Base-by-base conservation (phyloP, 208 protist genomes). In the Polymyxa betae region DNA sequence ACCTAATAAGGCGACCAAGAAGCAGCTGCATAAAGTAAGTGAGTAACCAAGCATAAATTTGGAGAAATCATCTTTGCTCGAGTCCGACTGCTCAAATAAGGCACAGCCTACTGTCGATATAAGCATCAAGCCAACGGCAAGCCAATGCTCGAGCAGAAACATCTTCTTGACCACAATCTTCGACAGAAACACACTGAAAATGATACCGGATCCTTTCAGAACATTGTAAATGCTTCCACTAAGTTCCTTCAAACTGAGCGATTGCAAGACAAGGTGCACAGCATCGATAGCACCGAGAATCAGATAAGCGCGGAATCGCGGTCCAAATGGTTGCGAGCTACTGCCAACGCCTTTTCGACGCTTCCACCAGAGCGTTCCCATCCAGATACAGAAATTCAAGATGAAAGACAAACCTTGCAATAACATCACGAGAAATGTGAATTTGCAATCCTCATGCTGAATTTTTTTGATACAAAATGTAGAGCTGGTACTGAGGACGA, bases 101-200 rank as follows among this genome's bases (percentile, higher is more conserved):
- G 72, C n/a, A 12, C 5, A 5, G 10, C 16, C 5, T 35, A 82
- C 40, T 35, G 72, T 82, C 10, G 72, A 82, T 82, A 35, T 43
- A n/a, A 82, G 5, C 72, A 82, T 82, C 16, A 82, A 20, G 16
- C 5, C 12, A 12, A 82, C 72, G 16, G 35, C 40, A 20, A 82
- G 5, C 72, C 72, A 82, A n/a, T 82, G 72, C n/a, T 82, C 10
- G 5, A 82, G 35, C 5, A 82, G 72, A n/a, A 82, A 43, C 72
- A 82, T n/a, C 72, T 82, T 82, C 72, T 82, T 82, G 16, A 82
- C 72, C 35, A 82, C 40, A 35, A 82, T 35, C 72, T 82, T 82
- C 72, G 72, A 82, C 72, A 82, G 72, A n/a, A 82, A 5, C 16
- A 82, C 72, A 43, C 35, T 82, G 72, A 82, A 82, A 20, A 82